A percentile compares a stretch with the other conserved stretches of the same genome.
Conservation (phyloP, 257 asterid genomes). For the Thymus mandschuricus region DNA sequence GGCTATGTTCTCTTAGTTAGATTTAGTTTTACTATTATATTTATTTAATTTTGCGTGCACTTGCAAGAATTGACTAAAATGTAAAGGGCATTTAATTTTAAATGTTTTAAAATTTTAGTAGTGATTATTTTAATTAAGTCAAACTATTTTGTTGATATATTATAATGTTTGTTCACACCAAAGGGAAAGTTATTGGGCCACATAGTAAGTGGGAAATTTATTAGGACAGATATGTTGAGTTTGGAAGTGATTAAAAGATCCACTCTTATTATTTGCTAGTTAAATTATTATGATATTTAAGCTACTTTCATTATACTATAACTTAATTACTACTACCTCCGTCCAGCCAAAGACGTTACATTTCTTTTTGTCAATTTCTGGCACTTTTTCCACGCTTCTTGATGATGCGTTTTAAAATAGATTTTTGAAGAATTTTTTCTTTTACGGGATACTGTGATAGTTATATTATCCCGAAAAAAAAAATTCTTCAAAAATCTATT, state of each 20-base stretch:
- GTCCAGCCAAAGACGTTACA: too few relatives aligned
- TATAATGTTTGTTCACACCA: slow-evolving; percentile 34
- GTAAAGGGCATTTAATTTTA: slow-evolving; percentile 6
- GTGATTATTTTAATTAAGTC: background rate
- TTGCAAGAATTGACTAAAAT: slow-evolving; percentile 8
- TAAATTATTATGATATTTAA: background rate
- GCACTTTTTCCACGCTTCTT: too few relatives aligned
- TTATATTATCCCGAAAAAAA: too few relatives aligned
- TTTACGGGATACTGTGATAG: too few relatives aligned
- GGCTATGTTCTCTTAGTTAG: background rate
- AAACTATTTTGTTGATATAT: background rate
- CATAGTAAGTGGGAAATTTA: slow-evolving; percentile 10
- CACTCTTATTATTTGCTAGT: background rate
- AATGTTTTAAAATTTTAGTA: background rate
- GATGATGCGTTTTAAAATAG: too few relatives aligned
- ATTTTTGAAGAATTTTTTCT: too few relatives aligned
- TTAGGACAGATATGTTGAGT: background rate
- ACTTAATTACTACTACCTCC: too few relatives aligned
- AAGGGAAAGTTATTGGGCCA: slow-evolving; percentile 27
- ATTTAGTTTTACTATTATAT: background rate
- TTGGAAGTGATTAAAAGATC: background rate
- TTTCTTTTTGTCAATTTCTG: too few relatives aligned
- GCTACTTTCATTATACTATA: background rate
- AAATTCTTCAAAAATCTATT: too few relatives aligned
- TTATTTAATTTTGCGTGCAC: slow-evolving; percentile 7